These are phyloP conservation scores for Penicillium antarcticum DNA, from an alignment of 495 filamentous ascomycete species.

Conservation along the genomic window DNA sequence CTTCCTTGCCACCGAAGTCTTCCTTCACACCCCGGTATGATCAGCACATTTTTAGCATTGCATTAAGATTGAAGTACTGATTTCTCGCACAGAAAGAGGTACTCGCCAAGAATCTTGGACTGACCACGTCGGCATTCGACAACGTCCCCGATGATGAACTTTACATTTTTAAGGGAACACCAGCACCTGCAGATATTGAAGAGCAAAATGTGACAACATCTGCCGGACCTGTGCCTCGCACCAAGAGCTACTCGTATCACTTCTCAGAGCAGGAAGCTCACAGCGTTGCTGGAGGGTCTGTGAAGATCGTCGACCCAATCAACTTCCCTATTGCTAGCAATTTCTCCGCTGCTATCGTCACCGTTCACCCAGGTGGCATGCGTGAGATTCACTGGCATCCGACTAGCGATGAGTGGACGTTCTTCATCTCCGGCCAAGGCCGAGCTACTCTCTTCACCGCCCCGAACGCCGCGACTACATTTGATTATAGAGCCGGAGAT, in stretches of 20 bases:
- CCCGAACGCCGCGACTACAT: constrained; percentile 57
- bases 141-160: constrained; percentile 57
- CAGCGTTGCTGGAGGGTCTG: constrained; percentile 56
- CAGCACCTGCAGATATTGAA: constrained; percentile 55
- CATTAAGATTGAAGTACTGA: not conserved
- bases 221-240: constrained; percentile 51
- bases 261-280: constrained; percentile 60
- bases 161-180: constrained; percentile 68
- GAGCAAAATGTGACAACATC: constrained; percentile 60
- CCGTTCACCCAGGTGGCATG: constrained; percentile 67
- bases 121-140: constrained; percentile 52
- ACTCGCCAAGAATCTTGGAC: constrained; percentile 60
- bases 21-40: constrained; percentile 51
- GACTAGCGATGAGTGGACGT: constrained; percentile 71
- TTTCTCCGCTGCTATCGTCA: constrained; percentile 63
- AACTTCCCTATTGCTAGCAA: constrained; percentile 59
- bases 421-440: constrained; percentile 65
- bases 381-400: constrained; percentile 82
- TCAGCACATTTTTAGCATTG: not conserved
- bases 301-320: constrained; percentile 64
- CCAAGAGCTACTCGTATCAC: constrained; percentile 61
- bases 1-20: constrained; percentile 64
- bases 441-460: constrained; percentile 66
- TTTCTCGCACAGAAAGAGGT: constrained; percentile 43
- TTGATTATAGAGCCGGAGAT: constrained; percentile 73